Base-by-base conservation (phyloP, 1,284 basidiomycete genomes). In the Abortiporus biennis region DNA sequence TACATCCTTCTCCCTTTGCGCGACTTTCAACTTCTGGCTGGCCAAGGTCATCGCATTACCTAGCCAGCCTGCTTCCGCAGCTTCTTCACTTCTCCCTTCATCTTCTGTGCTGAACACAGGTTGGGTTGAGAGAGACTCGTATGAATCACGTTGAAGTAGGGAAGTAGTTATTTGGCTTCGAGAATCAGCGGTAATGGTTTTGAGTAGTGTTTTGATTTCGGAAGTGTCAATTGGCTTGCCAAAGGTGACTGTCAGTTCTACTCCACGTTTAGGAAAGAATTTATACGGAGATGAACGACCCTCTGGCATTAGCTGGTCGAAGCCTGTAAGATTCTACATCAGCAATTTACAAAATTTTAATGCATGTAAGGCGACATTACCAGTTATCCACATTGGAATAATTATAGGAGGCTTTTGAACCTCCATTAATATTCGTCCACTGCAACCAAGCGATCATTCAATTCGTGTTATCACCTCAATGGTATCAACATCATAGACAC, bases 351-450 rank as follows among this genome's bases (percentile, higher is more conserved):
- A 5, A 6, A 24, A 42, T 24, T 37, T 24, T 15, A 9, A 25
- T 6, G 20, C 21, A 9, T 37, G 21, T 37, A 36, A 35, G 15
- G 31, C 22, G 13, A 30, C 20, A 33, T 13, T 41, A 81, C 82
- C 92, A 3, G 85, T 83, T 16, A 98, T 73, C 90, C 92, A 97
- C 71, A 97, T 91, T 1, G 95, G 95, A 44, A 98, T 83, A 43
- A 97, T 80, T n/a, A 81, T 63, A 0, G 95, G 94, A 38, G 78
- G 76, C 29, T 69, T 61, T 16, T 70, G 62, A 0, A 82, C 69
- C 55, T 93, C 89, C 80, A 92, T 90, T 36, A 95, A 59, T 36
- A 95, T 86, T 12, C 90, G 76, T 25, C 86, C 87, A 30, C 90
- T 92, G 55, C 3, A 19, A 25, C 23, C 20, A 39, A 38, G 38